These are phyloP conservation scores for Microsporum audouinii DNA, from an alignment of 2,329 filamentous ascomycete genomes.

Conservation along the genomic window DNA sequence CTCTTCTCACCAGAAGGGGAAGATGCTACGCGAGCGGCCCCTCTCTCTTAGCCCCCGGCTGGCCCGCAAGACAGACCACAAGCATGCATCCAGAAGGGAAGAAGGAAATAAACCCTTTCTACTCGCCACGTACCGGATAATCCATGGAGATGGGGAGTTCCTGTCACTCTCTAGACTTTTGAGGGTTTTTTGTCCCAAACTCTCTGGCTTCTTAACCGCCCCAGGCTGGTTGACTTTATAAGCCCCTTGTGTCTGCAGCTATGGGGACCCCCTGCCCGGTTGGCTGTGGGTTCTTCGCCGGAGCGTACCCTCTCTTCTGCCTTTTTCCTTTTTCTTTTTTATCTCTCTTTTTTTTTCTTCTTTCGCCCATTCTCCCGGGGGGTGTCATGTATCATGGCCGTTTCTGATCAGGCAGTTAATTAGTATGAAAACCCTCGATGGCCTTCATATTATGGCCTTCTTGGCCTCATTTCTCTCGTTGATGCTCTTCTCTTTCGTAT, in stretches of 20 bases:
- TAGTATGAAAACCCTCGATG: neutral
- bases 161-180: neutral
- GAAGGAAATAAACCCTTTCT: too few species aligned
- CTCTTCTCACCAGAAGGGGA: too few species aligned
- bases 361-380: neutral
- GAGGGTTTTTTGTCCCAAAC: too few species aligned
- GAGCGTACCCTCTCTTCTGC: neutral
- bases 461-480: neutral
- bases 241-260: neutral
- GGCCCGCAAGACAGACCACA: too few species aligned
- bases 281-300: neutral
- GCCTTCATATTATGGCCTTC: neutral
- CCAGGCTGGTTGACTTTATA: neutral
- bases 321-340: neutral
- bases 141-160: too few species aligned
- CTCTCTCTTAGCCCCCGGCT: neutral
- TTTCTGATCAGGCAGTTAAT: neutral
- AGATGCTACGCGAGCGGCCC: neutral
- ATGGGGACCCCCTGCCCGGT: neutral
- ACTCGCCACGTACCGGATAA: too few species aligned
- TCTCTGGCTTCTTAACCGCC: neutral
- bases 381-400: conserved; percentile 2
- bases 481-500: neutral
- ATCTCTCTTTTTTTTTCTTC: neutral
- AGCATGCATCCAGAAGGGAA: too few species aligned